Percentiles rank a stretch among this genome's conserved stretches.
These are phyloP conservation scores for Ophiocordyceps camponoti-leonardi DNA, from an alignment of 2,329 filamentous ascomycete species.

Conservation along the genomic window DNA sequence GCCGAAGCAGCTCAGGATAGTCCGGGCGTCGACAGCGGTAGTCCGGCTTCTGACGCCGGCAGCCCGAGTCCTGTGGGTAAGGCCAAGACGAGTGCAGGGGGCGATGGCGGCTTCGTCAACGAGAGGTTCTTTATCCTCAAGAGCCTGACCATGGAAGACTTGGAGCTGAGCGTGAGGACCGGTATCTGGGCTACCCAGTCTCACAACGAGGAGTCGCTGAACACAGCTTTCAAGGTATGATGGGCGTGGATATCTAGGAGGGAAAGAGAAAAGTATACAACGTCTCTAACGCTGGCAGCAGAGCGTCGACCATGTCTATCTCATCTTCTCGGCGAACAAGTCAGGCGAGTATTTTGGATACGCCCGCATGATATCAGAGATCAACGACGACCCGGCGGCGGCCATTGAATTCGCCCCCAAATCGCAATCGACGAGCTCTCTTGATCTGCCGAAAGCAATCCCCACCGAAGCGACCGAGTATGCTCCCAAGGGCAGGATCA, in stretches of 20 bases:
- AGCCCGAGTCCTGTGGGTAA: background rate
- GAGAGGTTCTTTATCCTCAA: slow-evolving; percentile 70
- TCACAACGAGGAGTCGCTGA: slow-evolving; percentile 76
- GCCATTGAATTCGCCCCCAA: slow-evolving; percentile 54
- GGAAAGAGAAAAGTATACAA: too few relatives aligned
- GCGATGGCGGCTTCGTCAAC: slow-evolving; percentile 1
- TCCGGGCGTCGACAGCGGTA: background rate
- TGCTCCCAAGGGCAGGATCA: slow-evolving; percentile 69
- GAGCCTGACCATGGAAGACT: slow-evolving; percentile 76
- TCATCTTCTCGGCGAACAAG: slow-evolving; percentile 94
- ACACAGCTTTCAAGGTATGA: slow-evolving; percentile 67
- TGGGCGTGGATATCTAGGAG: too few relatives aligned
- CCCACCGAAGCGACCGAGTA: slow-evolving; percentile 61
- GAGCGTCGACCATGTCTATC: slow-evolving; percentile 68
- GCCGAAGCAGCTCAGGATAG: slow-evolving; percentile 4
- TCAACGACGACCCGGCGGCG: slow-evolving; percentile 57
- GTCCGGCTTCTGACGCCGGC: background rate
- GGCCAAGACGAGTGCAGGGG: background rate
- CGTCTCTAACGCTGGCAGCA: slow-evolving; percentile 17
- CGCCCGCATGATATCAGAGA: slow-evolving; percentile 73
- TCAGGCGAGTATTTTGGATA: slow-evolving; percentile 96
- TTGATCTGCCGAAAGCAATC: slow-evolving; percentile 63
- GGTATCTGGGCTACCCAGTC: slow-evolving; percentile 89
- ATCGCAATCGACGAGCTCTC: slow-evolving; percentile 36
- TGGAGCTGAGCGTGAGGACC: slow-evolving; percentile 75